These are phyloP conservation scores for Quambalaria eucalypti DNA, from an alignment of 1,284 basidiomycete species.

Conservation along the genomic window DNA sequence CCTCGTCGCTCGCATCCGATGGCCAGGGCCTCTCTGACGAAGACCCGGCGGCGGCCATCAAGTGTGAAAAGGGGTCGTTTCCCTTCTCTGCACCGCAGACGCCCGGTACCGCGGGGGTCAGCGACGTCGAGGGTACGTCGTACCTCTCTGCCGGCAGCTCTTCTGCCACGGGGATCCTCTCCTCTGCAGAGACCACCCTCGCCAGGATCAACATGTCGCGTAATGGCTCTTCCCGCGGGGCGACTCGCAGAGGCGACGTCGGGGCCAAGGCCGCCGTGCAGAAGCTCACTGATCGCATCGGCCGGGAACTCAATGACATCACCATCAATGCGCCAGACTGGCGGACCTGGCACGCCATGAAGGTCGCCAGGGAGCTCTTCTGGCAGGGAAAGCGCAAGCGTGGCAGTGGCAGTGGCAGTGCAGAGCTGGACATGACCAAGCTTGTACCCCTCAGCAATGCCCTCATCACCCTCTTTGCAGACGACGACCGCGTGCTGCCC, in stretches of 20 bases:
- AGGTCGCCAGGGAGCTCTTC: constrained; percentile 78
- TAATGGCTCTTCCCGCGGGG: neutral
- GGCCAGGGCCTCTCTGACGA: neutral
- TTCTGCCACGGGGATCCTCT: neutral
- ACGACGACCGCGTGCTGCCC: neutral
- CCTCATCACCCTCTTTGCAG: neutral
- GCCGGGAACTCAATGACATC: constrained; percentile 61
- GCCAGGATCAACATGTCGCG: constrained; percentile 4
- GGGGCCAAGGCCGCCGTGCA: constrained; percentile 70
- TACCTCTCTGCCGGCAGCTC: neutral
- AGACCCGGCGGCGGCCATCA: neutral
- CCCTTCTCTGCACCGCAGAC: neutral
- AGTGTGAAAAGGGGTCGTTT: neutral
- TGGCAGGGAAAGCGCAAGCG: constrained; percentile 65
- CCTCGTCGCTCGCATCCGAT: neutral
- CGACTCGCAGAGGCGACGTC: neutral
- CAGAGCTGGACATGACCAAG: neutral
- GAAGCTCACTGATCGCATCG: constrained; percentile 66
- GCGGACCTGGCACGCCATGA: constrained; percentile 74
- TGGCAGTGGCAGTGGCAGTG: constrained; percentile 17
- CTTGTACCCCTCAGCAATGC: constrained; percentile 1
- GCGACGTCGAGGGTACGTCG: neutral
- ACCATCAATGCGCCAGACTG: constrained; percentile 90
- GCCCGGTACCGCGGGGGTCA: neutral
- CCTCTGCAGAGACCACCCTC: neutral